Evolutionary conservation across 2,329 filamentous ascomycete species (phyloP).

Genomic region (Diaporthe vexans): DNA sequence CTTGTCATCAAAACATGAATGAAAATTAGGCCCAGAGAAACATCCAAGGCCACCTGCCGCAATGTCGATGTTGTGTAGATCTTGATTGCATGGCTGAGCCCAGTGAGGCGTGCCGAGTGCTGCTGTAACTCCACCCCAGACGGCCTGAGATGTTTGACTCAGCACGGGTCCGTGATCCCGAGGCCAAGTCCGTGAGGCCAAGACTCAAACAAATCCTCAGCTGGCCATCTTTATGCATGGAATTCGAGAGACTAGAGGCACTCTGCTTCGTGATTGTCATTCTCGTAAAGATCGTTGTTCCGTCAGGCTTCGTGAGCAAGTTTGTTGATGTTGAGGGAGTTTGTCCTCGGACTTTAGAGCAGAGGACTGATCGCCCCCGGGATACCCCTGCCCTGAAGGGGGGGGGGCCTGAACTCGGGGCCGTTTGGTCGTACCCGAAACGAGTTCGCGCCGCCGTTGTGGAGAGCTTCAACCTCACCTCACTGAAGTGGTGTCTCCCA

Average conservation of each 20-base stretch:
- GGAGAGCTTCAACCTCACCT: conserved; percentile 27
- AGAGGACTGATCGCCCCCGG: not conserved
- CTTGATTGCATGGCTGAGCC: not conserved
- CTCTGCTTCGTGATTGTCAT: too few relatives aligned
- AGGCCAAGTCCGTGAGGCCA: not conserved
- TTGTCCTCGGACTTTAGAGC: too few relatives aligned
- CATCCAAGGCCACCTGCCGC: not conserved
- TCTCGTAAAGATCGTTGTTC: too few relatives aligned
- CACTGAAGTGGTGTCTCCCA: not conserved
- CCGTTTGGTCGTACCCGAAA: conserved; percentile 4
- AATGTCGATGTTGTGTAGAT: not conserved
- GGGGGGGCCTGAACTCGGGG: conserved; percentile 5
- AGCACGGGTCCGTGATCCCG: not conserved
- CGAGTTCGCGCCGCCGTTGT: not conserved
- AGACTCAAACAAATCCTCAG: not conserved
- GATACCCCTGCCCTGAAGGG: conserved; percentile 15
- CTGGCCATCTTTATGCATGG: too few relatives aligned
- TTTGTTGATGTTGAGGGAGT: not conserved
- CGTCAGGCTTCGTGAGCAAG: not conserved
- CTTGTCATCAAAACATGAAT: not conserved
- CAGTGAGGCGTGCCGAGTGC: not conserved
- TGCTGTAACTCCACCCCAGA: not conserved
- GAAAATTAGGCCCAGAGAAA: fast-evolving
- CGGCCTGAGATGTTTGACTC: conserved; percentile 7
- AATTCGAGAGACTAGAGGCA: too few relatives aligned